Evolutionary conservation across 768 basidiomycete genomes (phyloP), one percentile per base, ranked within the genome.

Genomic region (Harrya chromipes): DNA sequence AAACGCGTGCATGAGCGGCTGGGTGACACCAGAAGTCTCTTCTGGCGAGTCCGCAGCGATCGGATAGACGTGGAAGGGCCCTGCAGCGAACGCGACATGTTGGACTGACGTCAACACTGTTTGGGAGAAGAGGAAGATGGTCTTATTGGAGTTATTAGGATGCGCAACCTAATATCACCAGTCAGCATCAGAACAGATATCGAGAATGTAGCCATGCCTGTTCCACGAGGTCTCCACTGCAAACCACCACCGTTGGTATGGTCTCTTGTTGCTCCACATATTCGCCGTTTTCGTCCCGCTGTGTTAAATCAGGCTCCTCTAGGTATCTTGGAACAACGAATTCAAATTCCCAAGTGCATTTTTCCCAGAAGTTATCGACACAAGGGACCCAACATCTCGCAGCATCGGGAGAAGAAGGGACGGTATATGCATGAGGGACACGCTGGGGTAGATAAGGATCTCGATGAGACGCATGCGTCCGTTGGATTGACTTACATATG

Each of bases 351-450:
- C 97, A 99, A 7, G 95, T 94, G 59, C 90, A 97, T 60, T 91
- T 86, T 69, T 97, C 94, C 90, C 93, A 95, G 19, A 93, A 70
- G 59, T 83, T 90, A 67, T 99, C 97, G 17, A 97, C 70, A 61
- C 97, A 99, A 13, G 97, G 97, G n/a, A 97, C 85, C 97, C 97
- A 99, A 60, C 91, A 94, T 61, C 97, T 78, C n/a, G 95, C 94
- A 16, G 91, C 79, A 63, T 94, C 91, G 6, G 93, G 85, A 8
- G 85, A 86, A 0, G 90, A 87, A 1, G 93, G 85, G 4, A 85
- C 87, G 4, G 94, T 92, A 62, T 87, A 98, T 39, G 87, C 86
- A 70, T 98, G 97, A 41, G 95, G 95, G 52, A 94, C 83, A 55
- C 90, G 87, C 91, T 95, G 49, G 13, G 47, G 50, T 24, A 23